Evolutionary conservation across 1,139 yeast species (phyloP).

Genomic region (Yamadazyma dushanensis): DNA sequence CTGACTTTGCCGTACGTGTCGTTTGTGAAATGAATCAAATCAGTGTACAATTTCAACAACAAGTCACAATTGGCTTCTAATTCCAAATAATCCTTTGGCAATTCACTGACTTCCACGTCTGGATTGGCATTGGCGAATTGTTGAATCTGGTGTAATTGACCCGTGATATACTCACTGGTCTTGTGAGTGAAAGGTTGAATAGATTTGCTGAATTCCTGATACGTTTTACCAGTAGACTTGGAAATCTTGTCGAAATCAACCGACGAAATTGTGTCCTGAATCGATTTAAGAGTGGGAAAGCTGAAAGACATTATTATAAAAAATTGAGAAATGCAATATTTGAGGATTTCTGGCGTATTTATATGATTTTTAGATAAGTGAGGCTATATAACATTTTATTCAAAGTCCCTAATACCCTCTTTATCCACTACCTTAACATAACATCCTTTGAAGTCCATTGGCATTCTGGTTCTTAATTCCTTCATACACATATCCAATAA

Average conservation of each 20-base stretch:
- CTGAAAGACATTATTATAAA: constrained; percentile 45
- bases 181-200: constrained; percentile 46
- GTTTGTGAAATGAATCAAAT: constrained; percentile 54
- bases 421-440: constrained; percentile 75
- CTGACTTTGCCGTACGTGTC: constrained; percentile 65
- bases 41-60: constrained; percentile 58
- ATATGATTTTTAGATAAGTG: not conserved
- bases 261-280: constrained; percentile 45
- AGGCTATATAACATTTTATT: not conserved
- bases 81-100: constrained; percentile 70
- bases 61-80: constrained; percentile 68
- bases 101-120: constrained; percentile 52
- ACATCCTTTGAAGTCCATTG: constrained; percentile 93
- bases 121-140: constrained; percentile 34
- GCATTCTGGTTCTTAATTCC: constrained; percentile 87
- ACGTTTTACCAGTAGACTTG: constrained; percentile 41
- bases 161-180: constrained; percentile 37
- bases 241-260: constrained; percentile 41
- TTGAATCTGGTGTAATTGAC: constrained; percentile 46
- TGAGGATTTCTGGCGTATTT: too few relatives aligned
- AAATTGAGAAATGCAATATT: not conserved
- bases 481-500: constrained; percentile 71
- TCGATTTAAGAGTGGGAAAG: constrained; percentile 49
- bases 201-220: constrained; percentile 42
- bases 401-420: constrained; percentile 48